A percentile compares a stretch with the other conserved stretches of the same genome.
phyloP scores from a whole-genome alignment of 208 protist species.

The Leishmania lainsoni region DNA sequence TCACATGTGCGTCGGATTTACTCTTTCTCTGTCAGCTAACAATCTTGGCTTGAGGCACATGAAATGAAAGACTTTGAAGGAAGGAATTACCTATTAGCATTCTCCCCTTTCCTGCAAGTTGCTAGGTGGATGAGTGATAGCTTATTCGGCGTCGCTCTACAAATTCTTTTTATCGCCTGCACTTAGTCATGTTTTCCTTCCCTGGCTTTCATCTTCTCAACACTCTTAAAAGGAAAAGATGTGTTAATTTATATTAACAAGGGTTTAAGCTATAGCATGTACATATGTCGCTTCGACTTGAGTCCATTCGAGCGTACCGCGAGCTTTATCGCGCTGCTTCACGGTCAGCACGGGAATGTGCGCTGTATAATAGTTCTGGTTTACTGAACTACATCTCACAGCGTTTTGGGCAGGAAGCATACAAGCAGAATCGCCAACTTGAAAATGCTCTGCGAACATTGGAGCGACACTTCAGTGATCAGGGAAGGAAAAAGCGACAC shows the following conservation, averaged over 20 bases:
- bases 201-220: background rate
- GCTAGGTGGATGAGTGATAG: background rate
- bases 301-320: slow-evolving; percentile 59
- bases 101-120: background rate
- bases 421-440: slow-evolving; percentile 44
- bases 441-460: slow-evolving; percentile 21
- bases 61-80: background rate
- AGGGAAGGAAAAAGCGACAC: slow-evolving; percentile 3
- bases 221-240: background rate
- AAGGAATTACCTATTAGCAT: background rate
- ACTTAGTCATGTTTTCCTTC: background rate
- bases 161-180: no score
- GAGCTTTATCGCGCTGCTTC: slow-evolving; percentile 43
- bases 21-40: background rate
- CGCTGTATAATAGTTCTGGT: slow-evolving; percentile 48
- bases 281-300: slow-evolving; percentile 48
- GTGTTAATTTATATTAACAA: background rate
- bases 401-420: slow-evolving; percentile 48
- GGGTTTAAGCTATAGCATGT: background rate
- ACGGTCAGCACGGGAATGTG: slow-evolving; percentile 40
- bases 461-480: slow-evolving; percentile 6
- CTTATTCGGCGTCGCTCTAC: background rate
- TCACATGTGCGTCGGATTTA: background rate
- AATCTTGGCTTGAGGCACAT: background rate
- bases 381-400: slow-evolving; percentile 50